Base-by-base conservation (phyloP, 176 grass and related monocot species). In the Hordeum marinum region DNA sequence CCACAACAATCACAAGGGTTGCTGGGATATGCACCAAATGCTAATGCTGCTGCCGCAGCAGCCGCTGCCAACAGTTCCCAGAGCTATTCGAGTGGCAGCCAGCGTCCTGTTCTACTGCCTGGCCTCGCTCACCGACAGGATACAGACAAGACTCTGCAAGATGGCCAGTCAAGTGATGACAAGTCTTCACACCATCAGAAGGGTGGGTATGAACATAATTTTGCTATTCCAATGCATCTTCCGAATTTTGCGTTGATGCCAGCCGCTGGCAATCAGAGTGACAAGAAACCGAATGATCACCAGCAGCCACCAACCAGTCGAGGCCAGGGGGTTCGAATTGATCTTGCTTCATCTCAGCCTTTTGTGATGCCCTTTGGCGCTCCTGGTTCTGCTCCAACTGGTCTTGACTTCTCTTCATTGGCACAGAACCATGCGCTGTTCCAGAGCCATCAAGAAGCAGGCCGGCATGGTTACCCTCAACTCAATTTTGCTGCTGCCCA, bases 351-450 rank as follows among this genome's bases (percentile, higher is more conserved):
- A 36, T 91, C 95, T 66, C 97, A 94, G 76, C 91, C 93, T 89
- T 96, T 99, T 63, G 84, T 91, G 45, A 91, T 96, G 90, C 97
- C 91, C 10, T 99, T 99, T 82, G 85, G 73, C 26, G 88, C 89
- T 80, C 79, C 87, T 84, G 91, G 85, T 52, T 85, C 83, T 52
- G 45, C 86, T 55, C 82, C 90, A 8, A 52, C 80, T 50, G 96
- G 94, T 73, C 94, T 99, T 8, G 91, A 99, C 77, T 99, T 99
- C 41, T 95, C 93, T 50, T 85, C 91, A 26, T 68, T 96, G 86
- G 88, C 85, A 20, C 94, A 87, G 25, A 98, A 89, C 89, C 91
- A 94, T 88, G 78, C 86, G 0, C 64, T 99, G 21, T 94, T 96
- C 80, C 94, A 99, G 75, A 89, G 85, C 84, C 90, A 95, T 88